Percentiles rank a stretch among this genome's conserved stretches.
These are phyloP conservation scores for Sisymbrium altissimum DNA, from an alignment of 345 rosid species.

Conservation along the genomic window DNA sequence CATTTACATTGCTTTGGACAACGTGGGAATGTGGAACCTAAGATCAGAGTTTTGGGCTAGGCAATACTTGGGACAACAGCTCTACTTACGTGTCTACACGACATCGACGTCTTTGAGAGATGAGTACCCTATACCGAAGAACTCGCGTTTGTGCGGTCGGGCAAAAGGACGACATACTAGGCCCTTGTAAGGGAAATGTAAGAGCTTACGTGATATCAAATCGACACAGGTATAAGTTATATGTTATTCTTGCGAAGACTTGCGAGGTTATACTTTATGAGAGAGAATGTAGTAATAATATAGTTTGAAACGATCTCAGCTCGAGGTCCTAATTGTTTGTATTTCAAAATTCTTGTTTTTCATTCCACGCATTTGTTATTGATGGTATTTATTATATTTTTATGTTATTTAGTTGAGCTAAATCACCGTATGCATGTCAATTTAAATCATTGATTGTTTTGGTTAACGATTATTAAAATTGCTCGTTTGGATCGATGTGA, in stretches of 20 bases:
- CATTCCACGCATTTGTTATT: neutral
- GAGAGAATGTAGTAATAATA: conserved; percentile 21
- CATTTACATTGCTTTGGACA: conserved; percentile 81
- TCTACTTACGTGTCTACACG: conserved; percentile 80
- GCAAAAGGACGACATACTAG: conserved; percentile 76
- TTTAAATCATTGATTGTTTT: too few species aligned
- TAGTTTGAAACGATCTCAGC: conserved; percentile 39
- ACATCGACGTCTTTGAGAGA: conserved; percentile 75
- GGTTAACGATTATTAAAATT: too few species aligned
- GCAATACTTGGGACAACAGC: conserved; percentile 93
- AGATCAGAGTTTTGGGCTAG: conserved; percentile 95
- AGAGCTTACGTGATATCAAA: neutral
- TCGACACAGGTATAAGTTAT: conserved; percentile 20
- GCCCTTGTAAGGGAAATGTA: conserved; percentile 44
- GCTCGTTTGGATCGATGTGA: too few species aligned
- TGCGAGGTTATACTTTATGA: conserved; percentile 3
- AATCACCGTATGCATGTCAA: too few species aligned
- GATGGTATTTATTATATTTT: too few species aligned
- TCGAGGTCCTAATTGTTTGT: conserved; percentile 50
- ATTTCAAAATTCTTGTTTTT: neutral
- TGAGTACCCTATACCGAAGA: conserved; percentile 88
- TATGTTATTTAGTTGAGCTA: too few species aligned
- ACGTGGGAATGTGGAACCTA: conserved; percentile 99
- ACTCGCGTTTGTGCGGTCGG: conserved; percentile 75
- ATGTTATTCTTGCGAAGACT: conserved; percentile 25